Evolutionary conservation across 768 basidiomycete genomes (phyloP).

Genomic region (Lactarius pseudohatsudake): DNA sequence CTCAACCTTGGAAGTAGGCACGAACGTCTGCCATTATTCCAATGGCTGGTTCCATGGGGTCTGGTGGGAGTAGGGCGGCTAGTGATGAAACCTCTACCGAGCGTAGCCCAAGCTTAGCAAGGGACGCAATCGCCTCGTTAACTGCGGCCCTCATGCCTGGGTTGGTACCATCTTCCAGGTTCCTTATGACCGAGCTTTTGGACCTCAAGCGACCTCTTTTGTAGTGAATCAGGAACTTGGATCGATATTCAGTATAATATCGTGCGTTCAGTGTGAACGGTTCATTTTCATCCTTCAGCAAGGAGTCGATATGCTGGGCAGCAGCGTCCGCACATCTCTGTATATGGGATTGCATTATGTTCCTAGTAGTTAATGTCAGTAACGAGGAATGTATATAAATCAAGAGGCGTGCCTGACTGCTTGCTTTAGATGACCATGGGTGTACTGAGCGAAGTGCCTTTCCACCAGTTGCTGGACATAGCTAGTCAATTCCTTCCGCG

Average conservation of each 20-base stretch:
- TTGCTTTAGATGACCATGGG: slow-evolving; percentile 53
- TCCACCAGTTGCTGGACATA: slow-evolving; percentile 30
- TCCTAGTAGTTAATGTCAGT: slow-evolving; percentile 4
- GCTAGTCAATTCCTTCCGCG: slow-evolving; percentile 42
- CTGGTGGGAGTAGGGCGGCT: slow-evolving; percentile 49
- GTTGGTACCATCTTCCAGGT: slow-evolving; percentile 2
- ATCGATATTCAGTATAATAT: slow-evolving; percentile 13
- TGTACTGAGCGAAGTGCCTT: slow-evolving; percentile 51
- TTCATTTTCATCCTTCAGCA: slow-evolving; percentile 11
- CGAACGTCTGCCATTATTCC: slow-evolving; percentile 71
- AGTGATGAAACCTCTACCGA: slow-evolving; percentile 46
- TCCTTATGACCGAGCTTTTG: slow-evolving; percentile 4
- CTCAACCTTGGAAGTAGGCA: slow-evolving; percentile 72
- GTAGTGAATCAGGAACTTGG: slow-evolving; percentile 39
- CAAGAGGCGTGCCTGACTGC: slow-evolving; percentile 41
- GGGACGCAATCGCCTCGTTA: slow-evolving; percentile 15
- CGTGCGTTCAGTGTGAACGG: slow-evolving; percentile 10
- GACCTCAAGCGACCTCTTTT: slow-evolving; percentile 20
- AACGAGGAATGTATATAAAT: neutral
- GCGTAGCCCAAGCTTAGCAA: slow-evolving; percentile 42
- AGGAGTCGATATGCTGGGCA: slow-evolving; percentile 11
- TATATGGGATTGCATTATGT: slow-evolving; percentile 21
- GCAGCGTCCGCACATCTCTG: slow-evolving; percentile 7
- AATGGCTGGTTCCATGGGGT: slow-evolving; percentile 52
- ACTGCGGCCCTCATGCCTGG: neutral